Conservation (phyloP, 352 stramenopile species). For the Sclerospora graminicola region DNA sequence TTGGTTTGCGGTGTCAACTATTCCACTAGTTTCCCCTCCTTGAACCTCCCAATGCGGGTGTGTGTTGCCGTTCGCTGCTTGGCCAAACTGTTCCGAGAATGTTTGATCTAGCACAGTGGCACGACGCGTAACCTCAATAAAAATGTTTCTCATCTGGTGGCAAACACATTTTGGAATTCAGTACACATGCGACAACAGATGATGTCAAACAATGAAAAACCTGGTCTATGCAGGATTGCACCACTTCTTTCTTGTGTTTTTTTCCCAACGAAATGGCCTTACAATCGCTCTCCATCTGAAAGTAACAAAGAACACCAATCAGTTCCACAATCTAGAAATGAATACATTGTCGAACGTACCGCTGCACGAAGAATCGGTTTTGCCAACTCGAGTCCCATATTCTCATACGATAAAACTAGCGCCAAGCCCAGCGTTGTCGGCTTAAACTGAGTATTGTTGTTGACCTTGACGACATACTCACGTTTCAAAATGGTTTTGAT, state of each 20-base stretch:
- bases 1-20: neutral
- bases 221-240: conserved; percentile 82
- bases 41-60: conserved; percentile 5
- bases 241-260: conserved; percentile 66
- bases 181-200: neutral
- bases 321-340: neutral
- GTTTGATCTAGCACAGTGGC: conserved; percentile 85
- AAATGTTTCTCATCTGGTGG: conserved; percentile 68
- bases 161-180: conserved; percentile 2
- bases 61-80: conserved; percentile 15
- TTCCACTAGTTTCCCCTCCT: conserved; percentile 1
- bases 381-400: conserved; percentile 94
- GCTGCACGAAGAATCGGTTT: conserved; percentile 90
- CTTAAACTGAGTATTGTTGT: conserved; percentile 89
- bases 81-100: conserved; percentile 85
- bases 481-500: conserved; percentile 98
- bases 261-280: conserved; percentile 75
- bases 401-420: conserved; percentile 87
- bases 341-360: conserved; percentile 24
- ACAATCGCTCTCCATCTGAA: conserved; percentile 89
- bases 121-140: conserved; percentile 58
- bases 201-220: conserved; percentile 15
- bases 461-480: conserved; percentile 94
- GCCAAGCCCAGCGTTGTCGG: conserved; percentile 86
- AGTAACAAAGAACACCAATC: conserved; percentile 3